These are phyloP conservation scores for Drechslerella stenobrocha DNA, from an alignment of 2,329 filamentous ascomycete species.

Conservation along the genomic window DNA sequence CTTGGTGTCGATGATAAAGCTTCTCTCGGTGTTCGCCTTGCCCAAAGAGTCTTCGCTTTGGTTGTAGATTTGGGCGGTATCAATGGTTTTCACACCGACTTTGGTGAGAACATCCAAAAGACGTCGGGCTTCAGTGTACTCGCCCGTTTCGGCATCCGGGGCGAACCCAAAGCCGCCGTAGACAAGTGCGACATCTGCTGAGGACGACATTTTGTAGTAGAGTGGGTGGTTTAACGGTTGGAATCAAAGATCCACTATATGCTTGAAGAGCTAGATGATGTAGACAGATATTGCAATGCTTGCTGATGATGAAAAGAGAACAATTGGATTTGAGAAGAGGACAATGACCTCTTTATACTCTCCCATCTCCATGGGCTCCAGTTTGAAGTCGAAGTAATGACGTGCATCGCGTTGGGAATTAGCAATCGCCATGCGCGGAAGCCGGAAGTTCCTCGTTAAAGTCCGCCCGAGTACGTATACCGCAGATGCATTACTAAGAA, in stretches of 20 bases:
- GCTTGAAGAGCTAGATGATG: too few relatives aligned
- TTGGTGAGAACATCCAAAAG: constrained; percentile 18
- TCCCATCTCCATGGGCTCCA: too few relatives aligned
- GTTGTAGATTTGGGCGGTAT: constrained; percentile 42
- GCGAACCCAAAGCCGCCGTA: constrained; percentile 24
- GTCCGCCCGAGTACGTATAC: too few relatives aligned
- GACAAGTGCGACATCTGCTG: constrained; percentile 11
- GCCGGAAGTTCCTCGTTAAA: too few relatives aligned
- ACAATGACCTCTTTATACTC: too few relatives aligned
- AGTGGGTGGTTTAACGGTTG: neutral
- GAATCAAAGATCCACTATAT: too few relatives aligned
- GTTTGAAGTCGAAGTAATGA: too few relatives aligned
- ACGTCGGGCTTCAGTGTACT: constrained; percentile 19
- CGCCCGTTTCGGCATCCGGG: constrained; percentile 39
- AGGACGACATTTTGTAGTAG: neutral
- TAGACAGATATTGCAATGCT: too few relatives aligned
- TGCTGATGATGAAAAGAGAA: neutral
- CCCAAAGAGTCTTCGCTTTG: constrained; percentile 25
- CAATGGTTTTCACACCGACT: constrained; percentile 29
- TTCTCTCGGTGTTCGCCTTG: constrained; percentile 19
- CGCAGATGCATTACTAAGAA: too few relatives aligned
- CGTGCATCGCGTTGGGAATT: too few relatives aligned
- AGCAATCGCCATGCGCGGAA: too few relatives aligned
- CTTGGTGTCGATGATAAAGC: constrained; percentile 39
- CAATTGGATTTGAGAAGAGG: neutral